Percentiles rank a stretch among this genome's conserved stretches.
These are phyloP conservation scores for Niebla homalea DNA, from an alignment of 495 filamentous ascomycete genomes.

Conservation along the genomic window DNA sequence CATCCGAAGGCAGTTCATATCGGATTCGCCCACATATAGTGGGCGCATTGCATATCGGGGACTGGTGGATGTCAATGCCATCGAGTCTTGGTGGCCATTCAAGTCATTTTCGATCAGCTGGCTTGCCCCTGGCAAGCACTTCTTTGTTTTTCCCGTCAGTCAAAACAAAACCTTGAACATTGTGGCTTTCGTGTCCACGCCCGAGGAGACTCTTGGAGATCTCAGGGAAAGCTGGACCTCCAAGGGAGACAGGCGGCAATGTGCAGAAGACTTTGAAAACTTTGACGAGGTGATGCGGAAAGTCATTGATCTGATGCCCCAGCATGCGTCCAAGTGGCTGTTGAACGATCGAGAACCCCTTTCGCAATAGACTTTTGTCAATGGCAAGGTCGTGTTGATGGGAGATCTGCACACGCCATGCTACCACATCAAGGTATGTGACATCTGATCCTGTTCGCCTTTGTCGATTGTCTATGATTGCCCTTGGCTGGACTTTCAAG, in stretches of 20 bases:
- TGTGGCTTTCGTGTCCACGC: slow-evolving; percentile 14
- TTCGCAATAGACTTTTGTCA: slow-evolving; percentile 22
- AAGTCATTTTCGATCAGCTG: slow-evolving; percentile 16
- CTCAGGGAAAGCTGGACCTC: slow-evolving; percentile 24
- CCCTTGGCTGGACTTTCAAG: slow-evolving; percentile 5
- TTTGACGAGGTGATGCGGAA: slow-evolving; percentile 19
- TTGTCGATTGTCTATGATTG: neutral
- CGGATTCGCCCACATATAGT: slow-evolving; percentile 9
- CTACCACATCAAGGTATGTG: slow-evolving; percentile 22
- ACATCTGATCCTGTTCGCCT: neutral
- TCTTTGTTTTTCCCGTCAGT: slow-evolving; percentile 21
- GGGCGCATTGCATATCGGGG: slow-evolving; percentile 18
- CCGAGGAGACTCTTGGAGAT: slow-evolving; percentile 13
- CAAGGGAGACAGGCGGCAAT: slow-evolving; percentile 23
- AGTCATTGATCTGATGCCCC: slow-evolving; percentile 12
- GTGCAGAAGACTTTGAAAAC: slow-evolving; percentile 22
- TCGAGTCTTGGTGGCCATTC: slow-evolving; percentile 19
- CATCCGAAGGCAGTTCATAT: slow-evolving; percentile 31
- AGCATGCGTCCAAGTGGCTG: slow-evolving; percentile 26
- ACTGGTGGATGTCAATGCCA: slow-evolving; percentile 8
- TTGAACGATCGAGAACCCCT: slow-evolving; percentile 29
- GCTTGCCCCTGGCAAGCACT: slow-evolving; percentile 15
- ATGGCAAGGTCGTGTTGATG: slow-evolving; percentile 25
- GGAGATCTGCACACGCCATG: slow-evolving; percentile 35
- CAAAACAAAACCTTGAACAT: slow-evolving; percentile 19